Conservation (phyloP, 2,329 filamentous ascomycete species). For the Neobulgaria alba region DNA sequence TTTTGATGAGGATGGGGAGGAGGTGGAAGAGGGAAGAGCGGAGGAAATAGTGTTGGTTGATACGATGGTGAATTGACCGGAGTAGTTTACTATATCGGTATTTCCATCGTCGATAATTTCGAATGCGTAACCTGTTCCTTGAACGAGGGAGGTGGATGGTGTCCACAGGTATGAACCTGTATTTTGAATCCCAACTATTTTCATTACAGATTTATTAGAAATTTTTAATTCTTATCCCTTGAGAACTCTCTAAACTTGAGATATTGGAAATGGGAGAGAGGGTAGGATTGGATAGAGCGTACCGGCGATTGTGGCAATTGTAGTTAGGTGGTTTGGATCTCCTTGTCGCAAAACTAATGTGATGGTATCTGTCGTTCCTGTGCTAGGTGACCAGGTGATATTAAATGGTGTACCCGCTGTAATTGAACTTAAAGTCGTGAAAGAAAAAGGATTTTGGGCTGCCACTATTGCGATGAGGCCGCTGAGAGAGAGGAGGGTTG, state of each 20-base stretch:
- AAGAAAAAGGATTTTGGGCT: constrained; percentile 21
- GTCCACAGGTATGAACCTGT: constrained; percentile 20
- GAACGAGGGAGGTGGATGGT: constrained; percentile 10
- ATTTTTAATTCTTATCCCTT: not conserved
- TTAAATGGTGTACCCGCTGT: constrained; percentile 19
- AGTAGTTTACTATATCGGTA: constrained; percentile 20
- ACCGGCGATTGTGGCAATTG: constrained; percentile 21
- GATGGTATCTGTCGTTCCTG: constrained; percentile 13
- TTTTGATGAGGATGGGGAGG: no score
- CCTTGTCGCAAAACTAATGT: constrained; percentile 17
- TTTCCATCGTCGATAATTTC: constrained; percentile 21
- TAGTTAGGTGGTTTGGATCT: constrained; percentile 8
- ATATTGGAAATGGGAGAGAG: not conserved
- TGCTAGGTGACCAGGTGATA: constrained; percentile 22
- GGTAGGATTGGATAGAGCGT: constrained; percentile 1
- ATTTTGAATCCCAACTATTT: constrained; percentile 14
- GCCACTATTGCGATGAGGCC: constrained; percentile 9
- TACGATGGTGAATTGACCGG: constrained; percentile 19
- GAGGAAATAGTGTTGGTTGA: constrained; percentile 15
- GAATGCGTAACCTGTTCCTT: constrained; percentile 19
- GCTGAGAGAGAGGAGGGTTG: constrained; percentile 10
- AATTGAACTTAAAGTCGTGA: constrained; percentile 13
- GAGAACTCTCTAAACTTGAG: not conserved
- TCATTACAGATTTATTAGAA: not conserved
- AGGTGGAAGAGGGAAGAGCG: not conserved